These are phyloP conservation scores for Kodamaea sp. DNA, from an alignment of 1,139 yeast genomes.

Conservation along the genomic window DNA sequence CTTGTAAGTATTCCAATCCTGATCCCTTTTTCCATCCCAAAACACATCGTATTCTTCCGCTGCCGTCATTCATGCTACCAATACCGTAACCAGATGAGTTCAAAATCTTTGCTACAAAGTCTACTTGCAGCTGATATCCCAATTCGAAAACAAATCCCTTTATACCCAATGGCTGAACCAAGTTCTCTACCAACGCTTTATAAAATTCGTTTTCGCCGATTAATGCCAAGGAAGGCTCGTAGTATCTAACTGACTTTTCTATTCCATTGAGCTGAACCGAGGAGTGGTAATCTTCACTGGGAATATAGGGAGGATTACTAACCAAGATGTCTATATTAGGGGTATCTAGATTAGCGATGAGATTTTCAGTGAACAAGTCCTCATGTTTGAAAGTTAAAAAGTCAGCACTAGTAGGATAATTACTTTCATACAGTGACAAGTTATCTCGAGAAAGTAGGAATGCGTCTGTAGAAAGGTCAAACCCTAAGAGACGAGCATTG, in stretches of 20 bases:
- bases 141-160: slow-evolving; percentile 45
- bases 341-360: neutral
- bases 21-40: slow-evolving; percentile 32
- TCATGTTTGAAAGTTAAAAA: slow-evolving; percentile 17
- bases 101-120: slow-evolving; percentile 19
- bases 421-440: slow-evolving; percentile 9
- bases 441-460: slow-evolving; percentile 53
- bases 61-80: slow-evolving; percentile 29
- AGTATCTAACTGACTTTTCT: slow-evolving; percentile 62
- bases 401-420: slow-evolving; percentile 3
- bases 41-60: slow-evolving; percentile 38
- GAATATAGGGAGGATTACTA: slow-evolving; percentile 91
- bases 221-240: slow-evolving; percentile 79
- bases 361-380: slow-evolving; percentile 7
- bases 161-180: slow-evolving; percentile 39
- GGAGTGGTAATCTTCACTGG: slow-evolving; percentile 41
- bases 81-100: slow-evolving; percentile 26
- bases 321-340: slow-evolving; percentile 52
- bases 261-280: slow-evolving; percentile 34
- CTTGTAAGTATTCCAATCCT: slow-evolving; percentile 1
- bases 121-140: slow-evolving; percentile 40
- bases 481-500: slow-evolving; percentile 38
- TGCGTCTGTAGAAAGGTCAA: slow-evolving; percentile 65
- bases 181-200: slow-evolving; percentile 47
- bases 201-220: slow-evolving; percentile 78